Evolutionary conservation across 208 protist genomes (phyloP), one percentile per base, ranked within the genome.

Genomic region (Trypanosoma lewisi): DNA sequence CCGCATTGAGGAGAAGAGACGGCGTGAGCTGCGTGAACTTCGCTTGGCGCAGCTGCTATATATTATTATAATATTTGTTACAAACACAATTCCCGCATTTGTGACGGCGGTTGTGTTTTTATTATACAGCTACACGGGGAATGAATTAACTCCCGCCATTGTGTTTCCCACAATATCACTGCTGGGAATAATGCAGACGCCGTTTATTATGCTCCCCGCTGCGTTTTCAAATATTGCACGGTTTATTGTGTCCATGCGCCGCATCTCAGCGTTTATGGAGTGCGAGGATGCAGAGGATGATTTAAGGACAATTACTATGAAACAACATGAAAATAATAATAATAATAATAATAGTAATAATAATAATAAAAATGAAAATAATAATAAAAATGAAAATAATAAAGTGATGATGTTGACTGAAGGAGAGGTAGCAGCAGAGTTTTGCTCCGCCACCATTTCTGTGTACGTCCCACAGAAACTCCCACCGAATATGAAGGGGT

Each of bases 111-210:
- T 50, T n/a, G 68, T 73, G 7, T 82, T 77, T 61, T 9, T 74
- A 1, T 14, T 83, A 2, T 86, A 77, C 67, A 37, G 53, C 30
- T 27, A 37, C 2, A 21, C 3, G 1, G 89, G 89, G 0, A 39
- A 80, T 53, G 37, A 66, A 19, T 73, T 98, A 2, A 83, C 75
- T 5, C 75, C 92, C 1, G 57, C 74, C 9, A 79, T 89, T 17
- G 85, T 94, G 2, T 96, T 97, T 56, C 89, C 91, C 0, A 54
- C 86, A 4, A 70, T 97, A 12, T 25, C 80, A 7, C 70, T 97
- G 21, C 78, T 97, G 31, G 84, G 78, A 34, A 58, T 94, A 6
- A 68, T 97, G 14, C 70, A 78, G 16, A 86, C 83, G 21, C 94
- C 91, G 16, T 78, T 91, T 28, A 73, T 80, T 53, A 89, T 94